Base-by-base conservation (phyloP, 139 green algal genomes). In the Chlamydomonas schloesseri region DNA sequence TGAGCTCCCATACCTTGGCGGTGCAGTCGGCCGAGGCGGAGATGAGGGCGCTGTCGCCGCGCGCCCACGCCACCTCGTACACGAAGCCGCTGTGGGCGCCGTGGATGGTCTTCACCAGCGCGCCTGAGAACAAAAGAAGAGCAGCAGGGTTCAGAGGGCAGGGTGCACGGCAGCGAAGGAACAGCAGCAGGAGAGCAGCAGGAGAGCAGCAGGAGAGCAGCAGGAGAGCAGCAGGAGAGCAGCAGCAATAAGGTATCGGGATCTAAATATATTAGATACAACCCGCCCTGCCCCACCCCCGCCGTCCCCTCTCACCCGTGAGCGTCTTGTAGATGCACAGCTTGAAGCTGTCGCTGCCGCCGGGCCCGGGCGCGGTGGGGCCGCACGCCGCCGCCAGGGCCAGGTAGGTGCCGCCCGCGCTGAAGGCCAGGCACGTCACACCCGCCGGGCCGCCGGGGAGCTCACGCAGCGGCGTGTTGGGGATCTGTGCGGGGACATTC, bases 21-120 rank as follows among this genome's bases (percentile, higher is more conserved):
- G 91, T 94, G 60, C 71, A 60, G 69, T 94, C 91, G n/a, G 87
- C 88, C 10, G 89, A 93, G 31, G 82, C 87, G 29, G 88, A 90
- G 31, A 92, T 37, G 36, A 94, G 23, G 10, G 87, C 86, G 3
- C 74, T 81, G 86, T 93, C 89, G 29, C 93, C 89, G 0, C n/a
- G 42, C 0, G 82, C 75, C 91, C 91, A 94, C 3, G 58, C 73
- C 13, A 94, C 60, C 67, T 81, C 71, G 82, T 94, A 91, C 73
- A 93, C 86, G n/a, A 83, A 83, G 42, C 80, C 88, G 34, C 69
- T 64, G 62, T 91, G 83, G 9, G 33, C 62, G 67, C 64, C 69
- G 20, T 62, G 62, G 31, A 91, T 46, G 57, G 81, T 86, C 9
- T 20, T 21, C 8, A 76, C 57, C 9, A 85, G 4, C 13, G 78